Percentiles rank a stretch among this genome's conserved stretches.
Conservation (phyloP, 129 eudicot species). For the Rutidosis leptorrhynchoides region DNA sequence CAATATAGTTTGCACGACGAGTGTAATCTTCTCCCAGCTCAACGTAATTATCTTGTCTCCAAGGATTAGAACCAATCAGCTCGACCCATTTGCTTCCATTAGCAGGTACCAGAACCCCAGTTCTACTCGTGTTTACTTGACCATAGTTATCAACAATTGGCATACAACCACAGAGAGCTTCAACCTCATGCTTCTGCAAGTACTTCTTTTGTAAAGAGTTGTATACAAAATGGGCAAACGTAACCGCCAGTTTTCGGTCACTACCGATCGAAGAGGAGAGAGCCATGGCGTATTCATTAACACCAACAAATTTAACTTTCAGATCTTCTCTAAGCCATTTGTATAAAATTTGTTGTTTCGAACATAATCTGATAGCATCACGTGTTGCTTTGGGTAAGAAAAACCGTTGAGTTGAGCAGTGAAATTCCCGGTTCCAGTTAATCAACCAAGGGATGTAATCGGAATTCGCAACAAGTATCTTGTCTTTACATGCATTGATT, state of each 20-base stretch:
- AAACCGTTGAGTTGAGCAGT: neutral
- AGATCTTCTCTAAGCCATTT: constrained; percentile 39
- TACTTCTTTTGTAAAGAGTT: constrained; percentile 20
- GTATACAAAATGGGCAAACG: constrained; percentile 40
- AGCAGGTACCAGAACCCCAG: constrained; percentile 48
- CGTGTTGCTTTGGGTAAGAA: constrained; percentile 38
- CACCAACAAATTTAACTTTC: constrained; percentile 25
- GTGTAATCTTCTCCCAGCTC: constrained; percentile 50
- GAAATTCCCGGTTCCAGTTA: constrained; percentile 40
- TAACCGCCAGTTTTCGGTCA: constrained; percentile 29
- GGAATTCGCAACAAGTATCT: constrained; percentile 20
- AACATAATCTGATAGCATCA: constrained; percentile 21
- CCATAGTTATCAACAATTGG: constrained; percentile 48
- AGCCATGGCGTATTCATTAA: constrained; percentile 29
- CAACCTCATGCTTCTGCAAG: constrained; percentile 17
- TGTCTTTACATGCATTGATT: neutral
- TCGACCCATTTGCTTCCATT: constrained; percentile 54
- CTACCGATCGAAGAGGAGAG: constrained; percentile 3
- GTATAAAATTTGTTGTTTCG: neutral
- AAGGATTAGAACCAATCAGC: constrained; percentile 40
- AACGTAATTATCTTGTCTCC: constrained; percentile 39
- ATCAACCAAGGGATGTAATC: constrained; percentile 39
- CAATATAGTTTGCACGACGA: constrained; percentile 24
- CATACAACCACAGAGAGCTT: constrained; percentile 24
- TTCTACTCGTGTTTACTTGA: constrained; percentile 5